Conservation (phyloP, 768 basidiomycete genomes). For the Mycena olivaceomarginata region DNA sequence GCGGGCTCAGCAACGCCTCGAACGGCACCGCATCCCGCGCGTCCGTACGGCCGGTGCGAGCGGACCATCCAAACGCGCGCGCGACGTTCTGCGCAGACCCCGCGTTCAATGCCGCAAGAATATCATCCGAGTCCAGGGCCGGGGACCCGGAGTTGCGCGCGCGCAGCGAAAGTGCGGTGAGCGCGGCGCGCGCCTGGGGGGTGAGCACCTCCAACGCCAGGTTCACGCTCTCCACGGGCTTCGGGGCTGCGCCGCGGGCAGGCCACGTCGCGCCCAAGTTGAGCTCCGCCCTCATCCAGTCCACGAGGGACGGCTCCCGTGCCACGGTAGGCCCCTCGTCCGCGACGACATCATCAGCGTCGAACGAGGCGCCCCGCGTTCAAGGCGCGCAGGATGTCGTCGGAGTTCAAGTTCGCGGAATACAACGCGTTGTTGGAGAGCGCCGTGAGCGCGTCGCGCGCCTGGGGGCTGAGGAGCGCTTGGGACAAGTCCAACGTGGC, state of each 20-base stretch:
- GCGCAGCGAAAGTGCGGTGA: neutral
- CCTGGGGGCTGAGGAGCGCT: conserved; percentile 19
- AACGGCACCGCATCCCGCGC: too few relatives aligned
- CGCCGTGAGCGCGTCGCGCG: conserved; percentile 18
- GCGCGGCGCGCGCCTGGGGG: neutral
- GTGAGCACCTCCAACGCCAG: neutral
- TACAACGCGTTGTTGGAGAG: neutral
- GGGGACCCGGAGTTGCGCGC: neutral
- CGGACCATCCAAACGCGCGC: too few relatives aligned
- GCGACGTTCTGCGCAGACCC: neutral
- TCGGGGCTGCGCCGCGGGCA: too few relatives aligned
- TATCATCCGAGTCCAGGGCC: neutral
- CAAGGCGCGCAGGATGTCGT: neutral
- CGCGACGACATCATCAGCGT: too few relatives aligned
- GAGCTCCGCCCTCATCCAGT: too few relatives aligned
- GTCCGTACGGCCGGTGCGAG: too few relatives aligned
- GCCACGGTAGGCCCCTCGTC: too few relatives aligned
- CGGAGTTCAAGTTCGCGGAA: neutral
- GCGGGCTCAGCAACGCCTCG: too few relatives aligned
- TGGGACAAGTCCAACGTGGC: neutral
- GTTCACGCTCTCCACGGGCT: too few relatives aligned
- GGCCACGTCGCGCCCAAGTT: too few relatives aligned
- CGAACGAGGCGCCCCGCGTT: neutral
- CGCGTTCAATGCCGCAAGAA: conserved; percentile 1
- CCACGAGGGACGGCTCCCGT: too few relatives aligned